These are phyloP conservation scores for rapeseed (Brassica napus) DNA, from an alignment of 345 rosid genomes.

Conservation along the genomic window Da-Ae NC_063447.1:35171001-35171500, in stretches of 20 bases:
- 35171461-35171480: neutral
- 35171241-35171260: slow-evolving; percentile 10
- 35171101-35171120: slow-evolving; percentile 9
- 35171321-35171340: slow-evolving; percentile 4
- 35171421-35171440: neutral
- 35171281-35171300: slow-evolving; percentile 31
- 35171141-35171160: slow-evolving; percentile 30
- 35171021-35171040: slow-evolving; percentile 62
- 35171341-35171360: neutral
- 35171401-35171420: neutral
- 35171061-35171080: slow-evolving; percentile 55
- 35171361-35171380: neutral
- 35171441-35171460: neutral
- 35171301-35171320: slow-evolving; percentile 26
- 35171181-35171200: neutral
- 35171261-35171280: slow-evolving; percentile 19
- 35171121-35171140: slow-evolving; percentile 1
- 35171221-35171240: slow-evolving; percentile 32
- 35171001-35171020: slow-evolving; percentile 69
- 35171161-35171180: slow-evolving; percentile 31
- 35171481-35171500: too few relatives aligned
- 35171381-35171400: neutral
- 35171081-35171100: slow-evolving; percentile 46
- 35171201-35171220: neutral
- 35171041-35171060: slow-evolving; percentile 64